Percentiles rank a stretch among this genome's conserved stretches.
phyloP scores from a whole-genome alignment of 495 filamentous ascomycete species.

The Aspergillus olivimuriae region DNA sequence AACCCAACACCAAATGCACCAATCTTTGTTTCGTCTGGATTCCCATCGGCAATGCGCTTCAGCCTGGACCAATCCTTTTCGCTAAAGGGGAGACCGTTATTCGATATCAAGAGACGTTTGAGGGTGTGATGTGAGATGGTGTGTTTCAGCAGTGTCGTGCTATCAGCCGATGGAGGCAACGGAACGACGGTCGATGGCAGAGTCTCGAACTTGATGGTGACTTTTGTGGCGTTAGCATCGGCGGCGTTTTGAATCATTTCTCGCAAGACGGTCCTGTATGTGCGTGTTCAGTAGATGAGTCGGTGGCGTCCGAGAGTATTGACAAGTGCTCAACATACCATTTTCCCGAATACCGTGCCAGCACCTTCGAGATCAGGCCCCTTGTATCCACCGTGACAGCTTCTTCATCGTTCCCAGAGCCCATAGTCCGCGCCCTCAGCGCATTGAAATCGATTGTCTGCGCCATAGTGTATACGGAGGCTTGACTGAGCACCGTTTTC shows the following conservation, averaged over 20 bases:
- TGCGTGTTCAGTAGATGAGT: conserved; percentile 5
- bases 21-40: conserved; percentile 98
- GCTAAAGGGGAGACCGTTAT: conserved; percentile 80
- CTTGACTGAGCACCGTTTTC: too few species aligned
- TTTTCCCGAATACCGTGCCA: conserved; percentile 92
- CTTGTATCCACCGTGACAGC: conserved; percentile 98
- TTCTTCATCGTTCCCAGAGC: conserved; percentile 80
- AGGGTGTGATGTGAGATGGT: conserved; percentile 77
- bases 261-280: conserved; percentile 56
- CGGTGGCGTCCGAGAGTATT: not conserved
- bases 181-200: conserved; percentile 71
- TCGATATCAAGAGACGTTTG: conserved; percentile 75
- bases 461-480: conserved; percentile 54
- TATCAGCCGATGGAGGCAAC: conserved; percentile 58
- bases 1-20: conserved; percentile 98
- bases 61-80: conserved; percentile 86
- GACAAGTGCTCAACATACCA: conserved; percentile 42
- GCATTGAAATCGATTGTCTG: conserved; percentile 67
- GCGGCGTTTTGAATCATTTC: conserved; percentile 98
- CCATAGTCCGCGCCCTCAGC: conserved; percentile 79
- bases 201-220: conserved; percentile 87
- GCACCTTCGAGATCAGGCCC: conserved; percentile 93
- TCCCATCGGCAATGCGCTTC: conserved; percentile 96
- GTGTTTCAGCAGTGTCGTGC: conserved; percentile 71
- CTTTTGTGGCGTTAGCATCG: conserved; percentile 84